These are phyloP conservation scores for Aurifilum marmelostoma DNA, from an alignment of 2,329 filamentous ascomycete species.

Conservation along the genomic window DNA sequence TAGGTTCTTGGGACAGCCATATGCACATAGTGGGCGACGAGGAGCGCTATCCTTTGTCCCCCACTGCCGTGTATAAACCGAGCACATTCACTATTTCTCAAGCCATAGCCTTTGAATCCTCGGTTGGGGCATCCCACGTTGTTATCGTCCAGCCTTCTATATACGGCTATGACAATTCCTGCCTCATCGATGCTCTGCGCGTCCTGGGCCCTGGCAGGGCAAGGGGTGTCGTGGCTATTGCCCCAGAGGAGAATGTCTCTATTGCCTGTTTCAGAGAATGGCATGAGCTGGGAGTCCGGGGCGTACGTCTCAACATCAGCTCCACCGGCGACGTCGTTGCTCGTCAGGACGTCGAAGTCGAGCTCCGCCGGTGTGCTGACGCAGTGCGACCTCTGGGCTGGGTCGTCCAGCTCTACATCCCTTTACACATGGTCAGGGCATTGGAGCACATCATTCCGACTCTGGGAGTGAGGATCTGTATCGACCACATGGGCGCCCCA, in stretches of 20 bases:
- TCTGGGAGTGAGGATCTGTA: constrained; percentile 34
- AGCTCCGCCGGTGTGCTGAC: constrained; percentile 33
- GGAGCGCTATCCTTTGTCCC: constrained; percentile 27
- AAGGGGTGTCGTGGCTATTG: constrained; percentile 38
- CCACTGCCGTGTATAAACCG: constrained; percentile 23
- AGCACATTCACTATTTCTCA: constrained; percentile 22
- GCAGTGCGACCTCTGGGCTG: constrained; percentile 35
- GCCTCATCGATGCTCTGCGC: constrained; percentile 37
- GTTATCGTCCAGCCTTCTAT: constrained; percentile 38
- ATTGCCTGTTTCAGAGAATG: constrained; percentile 33
- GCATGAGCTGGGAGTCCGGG: constrained; percentile 37
- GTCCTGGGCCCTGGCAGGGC: constrained; percentile 31
- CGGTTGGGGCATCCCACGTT: constrained; percentile 34
- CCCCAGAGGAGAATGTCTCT: constrained; percentile 33
- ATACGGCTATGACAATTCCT: constrained; percentile 38
- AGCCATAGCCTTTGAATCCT: constrained; percentile 30
- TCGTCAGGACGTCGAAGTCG: constrained; percentile 31
- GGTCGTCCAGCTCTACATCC: constrained; percentile 39
- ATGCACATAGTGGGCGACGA: constrained; percentile 35
- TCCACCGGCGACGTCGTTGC: constrained; percentile 32
- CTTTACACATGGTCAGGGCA: constrained; percentile 32
- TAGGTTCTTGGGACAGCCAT: constrained; percentile 37
- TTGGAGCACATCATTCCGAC: constrained; percentile 33
- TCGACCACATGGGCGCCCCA: constrained; percentile 36
- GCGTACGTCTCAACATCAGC: constrained; percentile 38